phyloP scores from a whole-genome alignment of 305 asterid genomes.

The Fraxinus dipetala region DNA sequence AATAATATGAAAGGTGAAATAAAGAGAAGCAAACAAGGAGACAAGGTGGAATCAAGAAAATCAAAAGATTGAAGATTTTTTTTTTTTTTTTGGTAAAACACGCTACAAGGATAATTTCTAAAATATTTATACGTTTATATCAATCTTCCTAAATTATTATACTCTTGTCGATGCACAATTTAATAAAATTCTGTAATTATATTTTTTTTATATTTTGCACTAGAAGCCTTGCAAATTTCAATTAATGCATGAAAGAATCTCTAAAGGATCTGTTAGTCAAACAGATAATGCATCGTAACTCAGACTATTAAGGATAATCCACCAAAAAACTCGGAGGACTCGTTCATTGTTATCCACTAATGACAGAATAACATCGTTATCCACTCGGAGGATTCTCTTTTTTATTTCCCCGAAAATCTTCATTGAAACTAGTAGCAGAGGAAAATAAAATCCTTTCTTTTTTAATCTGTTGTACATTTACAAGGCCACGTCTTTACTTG shows the following conservation, averaged over 20 bases:
- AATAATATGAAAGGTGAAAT: too few species aligned
- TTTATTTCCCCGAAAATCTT: not conserved
- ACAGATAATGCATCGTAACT: not conserved
- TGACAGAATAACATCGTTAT: not conserved
- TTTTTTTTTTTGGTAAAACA: too few species aligned
- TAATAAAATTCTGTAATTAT: too few species aligned
- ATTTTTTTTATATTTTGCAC: too few species aligned
- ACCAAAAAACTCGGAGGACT: not conserved
- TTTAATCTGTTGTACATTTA: not conserved
- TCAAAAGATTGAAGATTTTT: too few species aligned
- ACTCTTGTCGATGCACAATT: too few species aligned
- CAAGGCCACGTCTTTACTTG: not conserved
- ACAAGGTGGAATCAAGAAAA: too few species aligned
- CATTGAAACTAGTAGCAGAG: not conserved
- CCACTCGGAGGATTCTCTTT: too few species aligned
- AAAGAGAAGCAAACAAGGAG: too few species aligned
- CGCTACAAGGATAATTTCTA: too few species aligned
- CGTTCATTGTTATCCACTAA: not conserved
- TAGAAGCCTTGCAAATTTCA: not conserved
- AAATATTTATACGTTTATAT: too few species aligned
- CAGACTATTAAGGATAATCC: not conserved
- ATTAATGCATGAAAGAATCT: not conserved
- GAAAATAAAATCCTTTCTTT: not conserved
- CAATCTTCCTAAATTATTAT: too few species aligned
- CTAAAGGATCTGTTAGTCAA: not conserved